These are phyloP conservation scores for Delphinella strobiligena DNA, from an alignment of 2,329 filamentous ascomycete genomes.

Conservation along the genomic window DNA sequence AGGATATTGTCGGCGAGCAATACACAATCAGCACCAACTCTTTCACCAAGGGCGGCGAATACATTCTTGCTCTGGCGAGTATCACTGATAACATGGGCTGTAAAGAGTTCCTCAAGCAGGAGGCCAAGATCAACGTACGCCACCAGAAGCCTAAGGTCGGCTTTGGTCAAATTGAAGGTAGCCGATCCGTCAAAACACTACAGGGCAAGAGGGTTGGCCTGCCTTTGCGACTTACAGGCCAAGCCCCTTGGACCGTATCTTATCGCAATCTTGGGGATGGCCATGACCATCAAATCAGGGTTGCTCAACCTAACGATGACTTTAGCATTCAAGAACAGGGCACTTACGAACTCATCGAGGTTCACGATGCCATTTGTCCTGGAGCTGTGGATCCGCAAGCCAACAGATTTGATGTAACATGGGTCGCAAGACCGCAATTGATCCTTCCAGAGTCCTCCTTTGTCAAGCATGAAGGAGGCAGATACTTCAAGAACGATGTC, in stretches of 20 bases:
- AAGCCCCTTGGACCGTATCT: conserved; percentile 68
- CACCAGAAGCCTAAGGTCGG: conserved; percentile 76
- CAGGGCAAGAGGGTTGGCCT: conserved; percentile 63
- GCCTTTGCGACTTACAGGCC: conserved; percentile 74
- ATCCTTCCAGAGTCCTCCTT: conserved; percentile 48
- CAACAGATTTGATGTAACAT: conserved; percentile 66
- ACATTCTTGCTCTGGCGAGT: conserved; percentile 72
- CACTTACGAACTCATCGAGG: conserved; percentile 65
- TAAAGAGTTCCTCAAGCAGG: conserved; percentile 73
- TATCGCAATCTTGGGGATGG: conserved; percentile 43
- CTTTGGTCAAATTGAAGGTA: conserved; percentile 78
- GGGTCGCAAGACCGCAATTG: conserved; percentile 71
- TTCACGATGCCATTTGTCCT: conserved; percentile 70
- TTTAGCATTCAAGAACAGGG: conserved; percentile 34
- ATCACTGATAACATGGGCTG: conserved; percentile 80
- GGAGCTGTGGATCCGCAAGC: conserved; percentile 66
- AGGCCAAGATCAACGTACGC: conserved; percentile 73
- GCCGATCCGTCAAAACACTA: conserved; percentile 60
- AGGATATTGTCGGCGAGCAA: conserved; percentile 48
- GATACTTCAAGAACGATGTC: conserved; percentile 64
- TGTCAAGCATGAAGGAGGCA: conserved; percentile 39
- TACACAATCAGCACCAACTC: conserved; percentile 65
- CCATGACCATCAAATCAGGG: conserved; percentile 19
- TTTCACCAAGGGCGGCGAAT: conserved; percentile 74
- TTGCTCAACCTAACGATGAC: conserved; percentile 18